A percentile compares a stretch with the other conserved stretches of the same genome.
phyloP scores from a whole-genome alignment of 495 filamentous ascomycete species.

The Thozetella sp. region DNA sequence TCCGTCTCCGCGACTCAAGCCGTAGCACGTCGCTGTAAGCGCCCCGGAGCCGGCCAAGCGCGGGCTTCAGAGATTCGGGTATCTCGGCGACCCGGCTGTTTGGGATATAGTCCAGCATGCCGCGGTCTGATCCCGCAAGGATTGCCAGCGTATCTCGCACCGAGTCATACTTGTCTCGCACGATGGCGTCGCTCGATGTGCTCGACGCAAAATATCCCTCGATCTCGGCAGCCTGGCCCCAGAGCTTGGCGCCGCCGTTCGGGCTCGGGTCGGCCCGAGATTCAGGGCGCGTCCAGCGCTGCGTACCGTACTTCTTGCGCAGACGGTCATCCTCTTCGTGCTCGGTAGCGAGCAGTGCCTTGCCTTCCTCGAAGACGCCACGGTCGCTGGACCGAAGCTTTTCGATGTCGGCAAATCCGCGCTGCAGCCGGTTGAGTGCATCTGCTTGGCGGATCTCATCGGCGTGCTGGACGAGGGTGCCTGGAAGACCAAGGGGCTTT shows the following conservation, averaged over 20 bases:
- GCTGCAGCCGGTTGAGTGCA: slow-evolving; percentile 71
- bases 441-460: slow-evolving; percentile 96
- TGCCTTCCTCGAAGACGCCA: slow-evolving; percentile 79
- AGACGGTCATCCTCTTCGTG: slow-evolving; percentile 79
- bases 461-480: slow-evolving; percentile 80
- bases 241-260: slow-evolving; percentile 72
- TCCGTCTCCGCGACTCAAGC: slow-evolving; percentile 74
- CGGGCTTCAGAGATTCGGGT: slow-evolving; percentile 76
- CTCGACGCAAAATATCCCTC: slow-evolving; percentile 88
- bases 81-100: slow-evolving; percentile 78
- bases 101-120: slow-evolving; percentile 86
- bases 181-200: slow-evolving; percentile 77
- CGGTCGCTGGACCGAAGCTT: slow-evolving; percentile 79
- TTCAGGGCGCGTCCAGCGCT: slow-evolving; percentile 75
- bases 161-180: slow-evolving; percentile 75
- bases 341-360: slow-evolving; percentile 74
- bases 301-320: slow-evolving; percentile 81
- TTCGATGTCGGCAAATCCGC: slow-evolving; percentile 81
- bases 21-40: slow-evolving; percentile 81
- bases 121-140: slow-evolving; percentile 74
- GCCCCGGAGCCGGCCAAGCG: slow-evolving; percentile 71
- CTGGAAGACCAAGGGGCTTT: slow-evolving; percentile 91
- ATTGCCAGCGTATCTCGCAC: slow-evolving; percentile 74
- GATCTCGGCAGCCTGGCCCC: slow-evolving; percentile 75
- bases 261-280: slow-evolving; percentile 52